Evolutionary conservation across 2,329 filamentous ascomycete genomes (phyloP), one percentile per base, ranked within the genome.

Genomic region (Leptographium wingfieldii): DNA sequence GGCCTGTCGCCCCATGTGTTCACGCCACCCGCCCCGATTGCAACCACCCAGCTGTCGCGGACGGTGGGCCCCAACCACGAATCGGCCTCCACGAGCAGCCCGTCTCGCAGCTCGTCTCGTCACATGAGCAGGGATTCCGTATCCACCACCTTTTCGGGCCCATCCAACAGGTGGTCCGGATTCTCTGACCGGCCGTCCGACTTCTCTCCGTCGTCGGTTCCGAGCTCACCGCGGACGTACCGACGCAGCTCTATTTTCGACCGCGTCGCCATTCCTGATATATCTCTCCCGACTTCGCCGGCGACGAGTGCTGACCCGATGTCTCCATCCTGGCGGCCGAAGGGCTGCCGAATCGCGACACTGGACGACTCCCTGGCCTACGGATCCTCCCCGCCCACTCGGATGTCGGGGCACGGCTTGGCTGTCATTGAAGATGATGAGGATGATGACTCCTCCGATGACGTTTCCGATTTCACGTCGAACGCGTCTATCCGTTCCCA

Each of bases 201-300:
- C 11, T 83, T 87, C 61, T 79, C 82, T 2, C 72, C 82, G 1
- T 90, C 87, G 1, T 95, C 92, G 0, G 79, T 87, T 1, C 86
- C 91, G 1, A 91, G 86, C 66, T 96, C 92, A 4, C 92, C 94
- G 0, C 81, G 80, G 53, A 94, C 90, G 1, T 84, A 83, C 35
- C 84, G 84, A 63, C 83, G 86, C 22, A 81, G 81, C 57, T 90
- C 88, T 0, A 76, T 96, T 55, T 96, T 96, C 67, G 92, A 96
- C 69, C 80, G 83, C 38, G 74, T 56, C 3, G 16, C 81, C 12
- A 82, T 87, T 54, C 75, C 77, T 22, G 86, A 89, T 57, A 85
- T 81, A 3, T 91, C 89, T 12, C 80, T 85, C 55, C 89, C 92
- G 0, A 86, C 84, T 1, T 96, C 92, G 46, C 92, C 94, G 0